Base-by-base conservation (phyloP, 768 basidiomycete genomes). In the Lentinus brumalis region DNA sequence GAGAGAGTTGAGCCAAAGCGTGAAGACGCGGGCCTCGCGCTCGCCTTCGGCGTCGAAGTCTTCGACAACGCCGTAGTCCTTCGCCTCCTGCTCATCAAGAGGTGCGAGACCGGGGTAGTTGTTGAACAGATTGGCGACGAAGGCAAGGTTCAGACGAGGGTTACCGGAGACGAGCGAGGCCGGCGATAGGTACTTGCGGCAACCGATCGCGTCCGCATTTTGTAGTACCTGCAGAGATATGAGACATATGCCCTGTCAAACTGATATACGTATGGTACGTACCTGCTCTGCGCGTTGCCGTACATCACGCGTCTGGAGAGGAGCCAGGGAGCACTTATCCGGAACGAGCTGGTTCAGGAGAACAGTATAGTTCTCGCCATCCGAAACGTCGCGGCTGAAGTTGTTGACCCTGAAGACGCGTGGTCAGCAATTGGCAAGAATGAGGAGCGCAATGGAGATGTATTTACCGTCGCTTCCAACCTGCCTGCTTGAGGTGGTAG, bases 31-130 rank as follows among this genome's bases (percentile, higher is more conserved):
- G 5, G 97, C 97, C 74, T 98, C 97, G 50, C 97, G 88, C 74
- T 99, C 97, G 61, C 97, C 97, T 74, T 99, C 97, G 0, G 96
- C 97, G 63, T 99, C 97, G 68, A 99, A 99, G 77, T 98, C 97
- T 69, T 98, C 96, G 39, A 99, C 84, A 0, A 79, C 85, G 26
- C 92, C 91, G 61, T 92, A 92, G 66, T 92, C 91, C 63, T 96
- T 94, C 5, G 91, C 91, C 72, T 98, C 95, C 71, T 94, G 85
- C 70, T 95, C 94, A 70, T 96, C 95, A 47, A 98, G 84, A 1
- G 96, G 96, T 62, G 85, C 97, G 35, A 98, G 87, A 0, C 96
- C 94, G 0, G 96, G 97, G 76, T 91, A 88, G 2, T 93, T 98
- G 80, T 99, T 99, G 85, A 99, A 99, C 56, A 99, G 83, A 76